These are phyloP conservation scores for Cladosporium cucumerinum DNA, from an alignment of 2,329 filamentous ascomycete species.

Conservation along the genomic window DNA sequence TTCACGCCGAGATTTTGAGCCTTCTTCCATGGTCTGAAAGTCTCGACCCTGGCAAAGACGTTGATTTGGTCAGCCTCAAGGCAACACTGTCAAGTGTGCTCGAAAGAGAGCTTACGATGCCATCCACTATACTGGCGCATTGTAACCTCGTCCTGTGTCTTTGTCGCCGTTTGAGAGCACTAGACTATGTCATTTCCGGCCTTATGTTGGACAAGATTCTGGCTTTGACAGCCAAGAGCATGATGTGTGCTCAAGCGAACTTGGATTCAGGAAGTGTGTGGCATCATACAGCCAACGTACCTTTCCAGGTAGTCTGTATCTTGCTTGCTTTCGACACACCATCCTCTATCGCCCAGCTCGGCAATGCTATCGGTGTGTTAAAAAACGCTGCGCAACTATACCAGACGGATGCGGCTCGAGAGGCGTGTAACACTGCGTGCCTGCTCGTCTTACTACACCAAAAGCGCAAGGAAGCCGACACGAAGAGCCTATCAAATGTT, in stretches of 20 bases:
- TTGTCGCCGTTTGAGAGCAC: slow-evolving; percentile 49
- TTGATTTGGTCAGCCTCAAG: slow-evolving; percentile 44
- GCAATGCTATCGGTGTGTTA: slow-evolving; percentile 43
- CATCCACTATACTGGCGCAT: slow-evolving; percentile 49
- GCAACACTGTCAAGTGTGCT: slow-evolving; percentile 43
- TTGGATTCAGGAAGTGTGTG: slow-evolving; percentile 45
- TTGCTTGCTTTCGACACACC: slow-evolving; percentile 52
- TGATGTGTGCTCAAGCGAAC: slow-evolving; percentile 45
- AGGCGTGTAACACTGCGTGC: slow-evolving; percentile 52
- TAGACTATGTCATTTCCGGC: slow-evolving; percentile 43
- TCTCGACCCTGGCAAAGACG: slow-evolving; percentile 48
- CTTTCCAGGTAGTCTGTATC: slow-evolving; percentile 54
- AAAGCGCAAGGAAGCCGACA: slow-evolving; percentile 44
- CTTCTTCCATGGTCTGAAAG: slow-evolving; percentile 49
- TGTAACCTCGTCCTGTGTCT: slow-evolving; percentile 55
- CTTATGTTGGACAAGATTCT: slow-evolving; percentile 45
- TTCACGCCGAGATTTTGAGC: slow-evolving; percentile 46
- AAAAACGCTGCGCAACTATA: slow-evolving; percentile 20
- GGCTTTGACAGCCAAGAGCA: slow-evolving; percentile 38
- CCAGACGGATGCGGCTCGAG: slow-evolving; percentile 36
- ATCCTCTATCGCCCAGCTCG: slow-evolving; percentile 44
- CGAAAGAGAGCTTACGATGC: slow-evolving; percentile 39
- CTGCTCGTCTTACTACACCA: slow-evolving; percentile 51
- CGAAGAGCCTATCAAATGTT: slow-evolving; percentile 30
- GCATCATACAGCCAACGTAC: slow-evolving; percentile 57